Evolutionary conservation across 345 rosid species (phyloP), one percentile per base, ranked within the genome.

Genomic region (Crucihimalaya himalaica): DNA sequence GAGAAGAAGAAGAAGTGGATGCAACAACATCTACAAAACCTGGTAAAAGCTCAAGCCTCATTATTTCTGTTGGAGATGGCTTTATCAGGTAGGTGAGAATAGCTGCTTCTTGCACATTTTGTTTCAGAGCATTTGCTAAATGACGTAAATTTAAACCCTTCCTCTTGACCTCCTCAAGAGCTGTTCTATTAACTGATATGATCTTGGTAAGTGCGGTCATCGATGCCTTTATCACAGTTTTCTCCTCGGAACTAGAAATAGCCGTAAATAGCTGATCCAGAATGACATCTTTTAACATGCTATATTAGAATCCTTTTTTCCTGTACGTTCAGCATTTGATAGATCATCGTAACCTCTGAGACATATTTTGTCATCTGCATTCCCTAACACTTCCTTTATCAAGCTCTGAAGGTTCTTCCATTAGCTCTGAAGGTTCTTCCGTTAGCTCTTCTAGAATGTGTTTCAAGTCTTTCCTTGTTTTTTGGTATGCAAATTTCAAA

Each of bases 51-150:
- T 91, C 98, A 63, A 89, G 79, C 65, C 90, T 82, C 81, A 78
- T 91, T 52, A 93, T 93, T 70, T 94, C 97, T 8, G 73, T 71
- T 35, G 96, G 97, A 74, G 97, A 82, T 54, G 98, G 96, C 68
- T 91, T 84, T 77, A 88, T 86, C 64, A 91, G 46, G 75, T 91
- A 86, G 40, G 91, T 89, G 46, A 94, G 86, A 18, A 73, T 78
- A 63, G 95, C 93, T 62, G 97, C 96, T 73, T 94, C 96, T 20
- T 87, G 90, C 62, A 94, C 93, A 27, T 94, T 91, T 56, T 72
- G 77, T 50, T 94, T 87, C 47, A 91, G 74, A 8, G 97, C 94
- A 51, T 80, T 82, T 40, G 94, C 96, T 54, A 93, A 77, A 70
- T 88, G 88, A 25, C 79, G 71, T 66, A 89, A 53, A 52, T 75